Conservation (phyloP, 352 stramenopile species). For the Globisporangium polare region DNA sequence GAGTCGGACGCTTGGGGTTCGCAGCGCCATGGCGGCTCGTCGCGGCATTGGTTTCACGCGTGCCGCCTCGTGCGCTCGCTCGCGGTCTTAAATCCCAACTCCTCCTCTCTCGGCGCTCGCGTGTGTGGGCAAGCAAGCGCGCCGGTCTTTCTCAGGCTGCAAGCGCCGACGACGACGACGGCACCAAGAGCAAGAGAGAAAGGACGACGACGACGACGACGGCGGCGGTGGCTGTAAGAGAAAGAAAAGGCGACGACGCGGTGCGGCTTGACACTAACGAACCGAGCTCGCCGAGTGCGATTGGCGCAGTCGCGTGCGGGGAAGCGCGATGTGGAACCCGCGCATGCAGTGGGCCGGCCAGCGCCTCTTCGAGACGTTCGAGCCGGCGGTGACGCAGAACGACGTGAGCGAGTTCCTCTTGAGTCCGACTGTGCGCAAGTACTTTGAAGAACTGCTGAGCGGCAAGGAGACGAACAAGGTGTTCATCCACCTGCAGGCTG, state of each 20-base stretch:
- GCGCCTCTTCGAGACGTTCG: constrained; percentile 78
- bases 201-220: not conserved
- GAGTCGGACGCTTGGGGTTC: not conserved
- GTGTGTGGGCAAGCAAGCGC: not conserved
- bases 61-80: constrained; percentile 4
- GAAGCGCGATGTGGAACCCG: constrained; percentile 51
- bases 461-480: constrained; percentile 71
- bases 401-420: constrained; percentile 71
- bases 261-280: not conserved
- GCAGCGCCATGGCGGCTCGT: not conserved
- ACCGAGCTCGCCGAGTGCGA: not conserved
- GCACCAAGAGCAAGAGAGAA: not conserved
- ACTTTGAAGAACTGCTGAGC: constrained; percentile 70
- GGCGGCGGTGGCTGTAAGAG: not conserved
- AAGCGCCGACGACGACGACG: not conserved
- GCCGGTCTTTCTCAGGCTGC: constrained; percentile 6
- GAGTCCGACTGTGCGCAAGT: constrained; percentile 43
- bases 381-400: constrained; percentile 42
- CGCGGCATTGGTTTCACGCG: constrained; percentile 5
- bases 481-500: constrained; percentile 70
- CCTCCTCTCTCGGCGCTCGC: not conserved
- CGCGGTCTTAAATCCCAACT: constrained; percentile 2
- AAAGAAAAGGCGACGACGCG: not conserved
- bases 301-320: not conserved
- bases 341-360: constrained; percentile 82